Percentiles rank a stretch among this genome's conserved stretches.
Conservation (phyloP, 305 asterid species). For the Plantago rigida region DNA sequence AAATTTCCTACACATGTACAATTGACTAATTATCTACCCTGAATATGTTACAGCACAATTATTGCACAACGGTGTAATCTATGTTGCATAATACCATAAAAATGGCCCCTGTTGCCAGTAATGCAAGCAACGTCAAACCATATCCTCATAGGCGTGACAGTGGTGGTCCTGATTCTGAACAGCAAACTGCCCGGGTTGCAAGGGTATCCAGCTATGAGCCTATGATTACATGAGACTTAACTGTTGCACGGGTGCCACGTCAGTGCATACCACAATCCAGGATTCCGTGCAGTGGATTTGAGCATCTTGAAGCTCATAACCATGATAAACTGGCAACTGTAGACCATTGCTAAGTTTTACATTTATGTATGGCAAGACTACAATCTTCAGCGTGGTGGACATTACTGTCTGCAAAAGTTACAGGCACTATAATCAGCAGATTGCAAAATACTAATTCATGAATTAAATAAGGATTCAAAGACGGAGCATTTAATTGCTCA, state of each 20-base stretch:
- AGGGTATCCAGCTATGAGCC: conserved; percentile 3
- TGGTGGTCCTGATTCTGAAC: no score
- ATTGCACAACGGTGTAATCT: no score
- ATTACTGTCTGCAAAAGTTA: conserved; percentile 49
- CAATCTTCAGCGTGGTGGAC: conserved; percentile 50
- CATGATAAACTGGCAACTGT: conserved; percentile 50
- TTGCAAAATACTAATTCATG: neutral
- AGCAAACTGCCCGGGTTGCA: neutral
- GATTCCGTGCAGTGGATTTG: conserved; percentile 41
- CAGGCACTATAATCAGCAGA: conserved; percentile 16
- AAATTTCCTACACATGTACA: no score
- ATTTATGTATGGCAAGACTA: conserved; percentile 64
- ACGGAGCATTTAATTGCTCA: no score
- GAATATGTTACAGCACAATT: no score
- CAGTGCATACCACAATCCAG: conserved; percentile 57
- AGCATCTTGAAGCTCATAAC: conserved; percentile 58
- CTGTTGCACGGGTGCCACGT: conserved; percentile 35
- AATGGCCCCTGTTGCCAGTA: no score
- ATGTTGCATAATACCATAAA: no score
- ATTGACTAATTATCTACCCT: no score
- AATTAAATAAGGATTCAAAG: neutral
- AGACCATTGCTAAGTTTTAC: conserved; percentile 50
- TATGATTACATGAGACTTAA: conserved; percentile 18
- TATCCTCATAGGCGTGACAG: no score
- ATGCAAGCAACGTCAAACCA: no score